Evolutionary conservation across 1,139 yeast genomes (phyloP).

Genomic region (Kodamaea sp.): DNA sequence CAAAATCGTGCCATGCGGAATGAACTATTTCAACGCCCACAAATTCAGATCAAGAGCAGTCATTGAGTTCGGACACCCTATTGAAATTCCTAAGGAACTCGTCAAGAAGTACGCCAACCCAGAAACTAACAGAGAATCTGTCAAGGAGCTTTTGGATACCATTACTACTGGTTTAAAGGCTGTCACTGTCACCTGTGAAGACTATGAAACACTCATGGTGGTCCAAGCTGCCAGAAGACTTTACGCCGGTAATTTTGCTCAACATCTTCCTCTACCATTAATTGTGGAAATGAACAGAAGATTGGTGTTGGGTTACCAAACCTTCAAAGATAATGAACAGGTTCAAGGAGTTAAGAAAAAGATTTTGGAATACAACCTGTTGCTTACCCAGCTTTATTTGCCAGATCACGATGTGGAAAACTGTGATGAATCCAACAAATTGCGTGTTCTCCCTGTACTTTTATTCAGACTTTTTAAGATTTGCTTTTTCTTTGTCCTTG

Average conservation of each 20-base stretch:
- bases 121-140: slow-evolving; percentile 71
- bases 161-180: slow-evolving; percentile 31
- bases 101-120: slow-evolving; percentile 66
- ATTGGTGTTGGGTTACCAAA: slow-evolving; percentile 41
- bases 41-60: slow-evolving; percentile 50
- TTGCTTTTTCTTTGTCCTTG: slow-evolving; percentile 34
- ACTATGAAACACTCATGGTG: slow-evolving; percentile 35
- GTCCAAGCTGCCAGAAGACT: slow-evolving; percentile 43
- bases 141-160: slow-evolving; percentile 39
- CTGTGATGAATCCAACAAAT: slow-evolving; percentile 29
- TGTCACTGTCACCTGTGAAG: slow-evolving; percentile 35
- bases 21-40: slow-evolving; percentile 50
- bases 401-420: slow-evolving; percentile 49
- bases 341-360: slow-evolving; percentile 34
- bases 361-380: slow-evolving; percentile 38
- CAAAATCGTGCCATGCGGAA: slow-evolving; percentile 46
- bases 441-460: slow-evolving; percentile 29
- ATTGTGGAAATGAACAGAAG: slow-evolving; percentile 50
- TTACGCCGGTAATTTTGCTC: slow-evolving; percentile 65
- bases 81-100: slow-evolving; percentile 40
- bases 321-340: slow-evolving; percentile 36
- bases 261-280: slow-evolving; percentile 53
- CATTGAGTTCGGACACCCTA: slow-evolving; percentile 48
- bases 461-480: slow-evolving; percentile 32
- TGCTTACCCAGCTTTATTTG: slow-evolving; percentile 35